Evolutionary conservation across 164 flowering plant genomes (phyloP).

Genomic region (Kalanchoe fedtschenkoi): DNA sequence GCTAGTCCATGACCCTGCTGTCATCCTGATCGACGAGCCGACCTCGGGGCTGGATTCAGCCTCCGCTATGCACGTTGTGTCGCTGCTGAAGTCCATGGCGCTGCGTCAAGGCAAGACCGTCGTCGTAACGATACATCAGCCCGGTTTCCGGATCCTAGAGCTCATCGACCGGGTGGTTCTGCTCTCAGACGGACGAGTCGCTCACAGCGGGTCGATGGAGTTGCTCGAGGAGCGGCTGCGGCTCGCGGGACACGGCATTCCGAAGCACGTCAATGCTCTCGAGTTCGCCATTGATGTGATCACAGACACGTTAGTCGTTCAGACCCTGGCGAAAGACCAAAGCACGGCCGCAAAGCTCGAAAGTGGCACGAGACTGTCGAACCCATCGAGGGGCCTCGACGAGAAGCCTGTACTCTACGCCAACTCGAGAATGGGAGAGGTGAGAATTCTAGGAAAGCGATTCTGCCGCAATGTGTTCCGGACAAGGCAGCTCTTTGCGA

Average conservation of each 20-base stretch:
- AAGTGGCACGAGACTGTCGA: neutral
- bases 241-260: slow-evolving; percentile 44
- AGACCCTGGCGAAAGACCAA: slow-evolving; percentile 12
- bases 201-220: slow-evolving; percentile 51
- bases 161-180: slow-evolving; percentile 50
- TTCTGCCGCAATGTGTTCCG: slow-evolving; percentile 51
- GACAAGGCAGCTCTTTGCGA: slow-evolving; percentile 1
- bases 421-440: slow-evolving; percentile 52
- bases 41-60: slow-evolving; percentile 90
- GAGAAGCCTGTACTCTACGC: neutral
- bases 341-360: slow-evolving; percentile 16
- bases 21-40: slow-evolving; percentile 78
- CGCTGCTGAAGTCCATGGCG: slow-evolving; percentile 59
- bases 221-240: slow-evolving; percentile 43
- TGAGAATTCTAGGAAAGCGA: slow-evolving; percentile 47
- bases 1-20: slow-evolving; percentile 69
- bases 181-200: slow-evolving; percentile 46
- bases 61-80: slow-evolving; percentile 61
- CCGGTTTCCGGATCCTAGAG: slow-evolving; percentile 79
- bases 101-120: slow-evolving; percentile 58
- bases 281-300: slow-evolving; percentile 37
- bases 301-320: neutral
- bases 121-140: slow-evolving; percentile 78
- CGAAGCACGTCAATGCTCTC: slow-evolving; percentile 68
- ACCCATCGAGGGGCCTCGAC: neutral